These are phyloP conservation scores for Vanrija humicola DNA, from an alignment of 1,284 basidiomycete species.

Conservation along the genomic window DNA sequence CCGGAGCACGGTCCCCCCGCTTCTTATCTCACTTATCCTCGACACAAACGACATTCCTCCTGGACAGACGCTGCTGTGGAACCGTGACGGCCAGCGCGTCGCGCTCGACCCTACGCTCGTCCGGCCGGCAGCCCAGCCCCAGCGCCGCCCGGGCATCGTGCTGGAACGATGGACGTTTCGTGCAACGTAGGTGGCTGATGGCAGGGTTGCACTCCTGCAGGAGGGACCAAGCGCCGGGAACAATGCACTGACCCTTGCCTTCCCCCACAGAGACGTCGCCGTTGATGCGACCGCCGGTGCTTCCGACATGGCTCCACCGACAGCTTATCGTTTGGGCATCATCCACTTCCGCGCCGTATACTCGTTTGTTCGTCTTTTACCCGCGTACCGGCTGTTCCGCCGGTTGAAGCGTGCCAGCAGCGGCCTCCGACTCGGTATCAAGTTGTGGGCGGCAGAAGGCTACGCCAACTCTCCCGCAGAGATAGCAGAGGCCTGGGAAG, in stretches of 20 bases:
- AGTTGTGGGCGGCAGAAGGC: slow-evolving; percentile 46
- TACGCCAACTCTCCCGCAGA: slow-evolving; percentile 27
- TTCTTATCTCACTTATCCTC: slow-evolving; percentile 46
- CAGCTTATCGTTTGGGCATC: slow-evolving; percentile 43
- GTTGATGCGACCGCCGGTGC: neutral
- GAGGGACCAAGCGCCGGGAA: neutral
- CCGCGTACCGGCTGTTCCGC: slow-evolving; percentile 39
- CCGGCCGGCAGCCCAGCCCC: slow-evolving; percentile 8
- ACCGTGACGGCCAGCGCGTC: slow-evolving; percentile 23
- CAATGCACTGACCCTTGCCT: neutral
- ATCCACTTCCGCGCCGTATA: slow-evolving; percentile 45
- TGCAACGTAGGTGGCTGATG: slow-evolving; percentile 27
- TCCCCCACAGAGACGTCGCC: neutral
- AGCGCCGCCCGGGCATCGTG: slow-evolving; percentile 38
- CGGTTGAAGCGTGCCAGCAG: slow-evolving; percentile 38
- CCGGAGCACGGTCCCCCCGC: slow-evolving; percentile 36
- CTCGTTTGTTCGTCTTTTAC: slow-evolving; percentile 40
- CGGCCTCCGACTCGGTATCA: slow-evolving; percentile 44
- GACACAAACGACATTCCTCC: slow-evolving; percentile 43
- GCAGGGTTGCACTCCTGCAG: neutral
- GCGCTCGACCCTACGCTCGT: slow-evolving; percentile 25
- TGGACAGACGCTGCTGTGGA: slow-evolving; percentile 43
- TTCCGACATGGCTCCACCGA: slow-evolving; percentile 35
- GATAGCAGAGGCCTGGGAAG: slow-evolving; percentile 40
- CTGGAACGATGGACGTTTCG: slow-evolving; percentile 47